Percentiles rank a stretch among this genome's conserved stretches.
phyloP scores from a whole-genome alignment of 2,329 filamentous ascomycete species.

The Meredithiella fracta region DNA sequence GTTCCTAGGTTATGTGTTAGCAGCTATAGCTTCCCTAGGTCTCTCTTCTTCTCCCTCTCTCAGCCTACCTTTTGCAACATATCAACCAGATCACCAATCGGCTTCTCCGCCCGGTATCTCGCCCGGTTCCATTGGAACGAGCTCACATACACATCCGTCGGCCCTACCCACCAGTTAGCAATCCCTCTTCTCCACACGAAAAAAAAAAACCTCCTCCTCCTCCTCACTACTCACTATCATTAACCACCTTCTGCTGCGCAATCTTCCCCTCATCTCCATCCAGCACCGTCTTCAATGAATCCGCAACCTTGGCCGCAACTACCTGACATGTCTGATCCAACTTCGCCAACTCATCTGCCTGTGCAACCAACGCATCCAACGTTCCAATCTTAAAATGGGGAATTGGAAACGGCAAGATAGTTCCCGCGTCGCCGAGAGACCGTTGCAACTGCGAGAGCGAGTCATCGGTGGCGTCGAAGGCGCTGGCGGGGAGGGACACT shows the following conservation, averaged over 20 bases:
- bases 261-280: constrained; percentile 73
- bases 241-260: constrained; percentile 77
- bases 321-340: constrained; percentile 63
- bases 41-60: not conserved
- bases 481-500: constrained; percentile 76
- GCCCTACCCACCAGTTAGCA: constrained; percentile 39
- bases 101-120: constrained; percentile 86
- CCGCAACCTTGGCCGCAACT: constrained; percentile 75
- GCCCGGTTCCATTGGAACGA: constrained; percentile 94
- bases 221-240: constrained; percentile 55
- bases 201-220: constrained; percentile 20
- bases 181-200: constrained; percentile 1
- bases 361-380: constrained; percentile 82
- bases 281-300: constrained; percentile 67
- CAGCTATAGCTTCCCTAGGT: not conserved
- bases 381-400: constrained; percentile 97
- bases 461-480: constrained; percentile 68
- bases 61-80: constrained; percentile 61
- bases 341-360: constrained; percentile 88
- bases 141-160: constrained; percentile 83
- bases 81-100: constrained; percentile 72
- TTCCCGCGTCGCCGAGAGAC: constrained; percentile 58
- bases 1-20: constrained; percentile 43
- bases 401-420: constrained; percentile 60
- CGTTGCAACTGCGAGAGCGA: constrained; percentile 62